Conservation (phyloP, 2,329 filamentous ascomycete genomes). For the Fusarium papillatum region DNA sequence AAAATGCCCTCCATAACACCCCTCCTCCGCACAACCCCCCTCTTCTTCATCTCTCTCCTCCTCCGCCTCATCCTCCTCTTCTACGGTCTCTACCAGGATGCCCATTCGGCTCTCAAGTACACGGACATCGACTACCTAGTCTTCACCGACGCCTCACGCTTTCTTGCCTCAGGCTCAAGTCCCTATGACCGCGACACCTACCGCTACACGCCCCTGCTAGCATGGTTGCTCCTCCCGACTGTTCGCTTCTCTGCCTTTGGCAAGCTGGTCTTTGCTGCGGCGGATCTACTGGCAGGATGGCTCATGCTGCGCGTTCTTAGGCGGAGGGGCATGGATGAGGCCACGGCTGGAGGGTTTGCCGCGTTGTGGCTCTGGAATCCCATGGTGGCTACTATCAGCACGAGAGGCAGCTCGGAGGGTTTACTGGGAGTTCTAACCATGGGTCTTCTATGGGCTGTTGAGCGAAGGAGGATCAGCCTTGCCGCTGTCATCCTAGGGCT, state of each 20-base stretch:
- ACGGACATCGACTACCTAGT: slow-evolving; percentile 99
- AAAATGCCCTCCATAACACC: slow-evolving; percentile 40
- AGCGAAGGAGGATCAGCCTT: slow-evolving; percentile 71
- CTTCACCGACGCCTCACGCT: slow-evolving; percentile 94
- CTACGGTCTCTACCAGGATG: slow-evolving; percentile 95
- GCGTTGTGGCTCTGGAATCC: slow-evolving; percentile 96
- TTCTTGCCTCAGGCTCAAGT: slow-evolving; percentile 74
- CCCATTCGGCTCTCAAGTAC: slow-evolving; percentile 93
- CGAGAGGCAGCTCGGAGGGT: slow-evolving; percentile 93
- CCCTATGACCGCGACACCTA: slow-evolving; percentile 96
- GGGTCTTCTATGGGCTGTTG: slow-evolving; percentile 85
- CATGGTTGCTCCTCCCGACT: slow-evolving; percentile 91
- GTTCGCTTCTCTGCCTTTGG: slow-evolving; percentile 82
- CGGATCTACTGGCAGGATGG: slow-evolving; percentile 89
- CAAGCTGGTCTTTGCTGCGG: slow-evolving; percentile 86
- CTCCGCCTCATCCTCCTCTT: slow-evolving; percentile 82
- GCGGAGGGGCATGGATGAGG: slow-evolving; percentile 59
- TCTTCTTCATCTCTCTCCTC: slow-evolving; percentile 70
- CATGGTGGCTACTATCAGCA: slow-evolving; percentile 98
- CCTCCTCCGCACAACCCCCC: slow-evolving; percentile 54
- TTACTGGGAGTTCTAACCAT: slow-evolving; percentile 88
- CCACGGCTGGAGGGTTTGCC: slow-evolving; percentile 79
- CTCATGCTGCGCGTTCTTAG: slow-evolving; percentile 67
- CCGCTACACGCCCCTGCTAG: slow-evolving; percentile 93
- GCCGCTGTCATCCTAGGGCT: slow-evolving; percentile 85